These are phyloP conservation scores for Abrus precatorius DNA, from an alignment of 306 rosid species.

Conservation along the genomic window DNA sequence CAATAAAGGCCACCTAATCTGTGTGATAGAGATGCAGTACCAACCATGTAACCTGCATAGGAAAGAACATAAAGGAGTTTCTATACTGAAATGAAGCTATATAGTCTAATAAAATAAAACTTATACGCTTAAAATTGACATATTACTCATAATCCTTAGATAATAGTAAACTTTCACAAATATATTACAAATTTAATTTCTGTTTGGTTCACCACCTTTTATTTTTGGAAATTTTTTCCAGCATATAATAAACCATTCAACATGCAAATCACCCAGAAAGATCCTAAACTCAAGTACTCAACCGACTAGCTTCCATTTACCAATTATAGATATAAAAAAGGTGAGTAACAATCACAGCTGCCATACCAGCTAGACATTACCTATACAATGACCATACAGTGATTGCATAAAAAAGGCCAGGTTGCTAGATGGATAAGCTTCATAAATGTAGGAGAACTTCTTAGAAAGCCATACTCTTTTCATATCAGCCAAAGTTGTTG, in stretches of 20 bases:
- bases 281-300: conserved; percentile 26
- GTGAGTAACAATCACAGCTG: background rate
- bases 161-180: conserved; percentile 27
- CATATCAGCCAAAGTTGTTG: conserved; percentile 71
- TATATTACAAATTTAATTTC: background rate
- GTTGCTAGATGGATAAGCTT: conserved; percentile 75
- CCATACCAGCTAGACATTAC: conserved; percentile 49
- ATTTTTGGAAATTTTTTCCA: conserved; percentile 7
- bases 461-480: conserved; percentile 83
- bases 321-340: conserved; percentile 2
- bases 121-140: background rate
- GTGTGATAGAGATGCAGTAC: conserved; percentile 60
- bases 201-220: conserved; percentile 10
- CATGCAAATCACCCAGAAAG: conserved; percentile 14
- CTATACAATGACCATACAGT: conserved; percentile 77
- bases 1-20: conserved; percentile 84
- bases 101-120: conserved; percentile 11
- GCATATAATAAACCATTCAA: conserved; percentile 40
- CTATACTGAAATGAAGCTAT: conserved; percentile 8
- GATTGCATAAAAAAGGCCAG: conserved; percentile 92
- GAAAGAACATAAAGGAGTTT: conserved; percentile 35
- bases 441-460: conserved; percentile 82
- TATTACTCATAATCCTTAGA: background rate
- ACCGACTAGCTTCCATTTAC: conserved; percentile 29
- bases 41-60: conserved; percentile 70